These are phyloP conservation scores for Pestalotiopsis sp. DNA, from an alignment of 2,329 filamentous ascomycete genomes.

Conservation along the genomic window DNA sequence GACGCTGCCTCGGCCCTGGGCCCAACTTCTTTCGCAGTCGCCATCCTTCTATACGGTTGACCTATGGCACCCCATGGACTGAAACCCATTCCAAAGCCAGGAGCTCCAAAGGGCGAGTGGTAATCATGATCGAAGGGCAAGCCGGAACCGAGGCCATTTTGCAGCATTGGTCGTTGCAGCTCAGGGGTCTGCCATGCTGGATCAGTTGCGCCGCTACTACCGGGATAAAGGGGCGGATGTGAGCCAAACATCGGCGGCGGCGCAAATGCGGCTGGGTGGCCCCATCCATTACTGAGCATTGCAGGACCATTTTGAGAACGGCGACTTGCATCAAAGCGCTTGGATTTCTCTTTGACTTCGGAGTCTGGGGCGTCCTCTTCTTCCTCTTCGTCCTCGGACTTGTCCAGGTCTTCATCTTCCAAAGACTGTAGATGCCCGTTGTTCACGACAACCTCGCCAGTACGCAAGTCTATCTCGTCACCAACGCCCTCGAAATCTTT, in stretches of 20 bases:
- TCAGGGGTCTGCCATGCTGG: slow-evolving; percentile 42
- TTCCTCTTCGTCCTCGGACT: slow-evolving; percentile 36
- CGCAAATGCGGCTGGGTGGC: slow-evolving; percentile 15
- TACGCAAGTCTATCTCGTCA: slow-evolving; percentile 86
- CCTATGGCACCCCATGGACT: neutral
- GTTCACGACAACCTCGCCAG: slow-evolving; percentile 82
- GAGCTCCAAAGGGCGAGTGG: neutral
- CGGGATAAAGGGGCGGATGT: slow-evolving; percentile 16
- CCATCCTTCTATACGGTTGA: slow-evolving; percentile 4
- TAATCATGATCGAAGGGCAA: neutral
- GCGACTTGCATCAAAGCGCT: slow-evolving; percentile 17
- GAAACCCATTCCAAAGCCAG: neutral
- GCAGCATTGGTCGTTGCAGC: slow-evolving; percentile 19
- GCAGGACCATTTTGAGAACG: slow-evolving; percentile 7
- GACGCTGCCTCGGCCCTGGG: neutral
- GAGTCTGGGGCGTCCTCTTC: slow-evolving; percentile 33
- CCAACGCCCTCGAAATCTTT: slow-evolving; percentile 81
- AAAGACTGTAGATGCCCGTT: slow-evolving; percentile 78
- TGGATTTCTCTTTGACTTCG: slow-evolving; percentile 12
- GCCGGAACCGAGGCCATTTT: neutral
- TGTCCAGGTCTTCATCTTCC: slow-evolving; percentile 36
- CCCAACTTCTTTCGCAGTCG: slow-evolving; percentile 5
- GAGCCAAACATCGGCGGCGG: slow-evolving; percentile 22
- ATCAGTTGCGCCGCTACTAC: slow-evolving; percentile 29
- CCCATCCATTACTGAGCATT: slow-evolving; percentile 15